Percentiles rank a stretch among this genome's conserved stretches.
Conservation (phyloP, 2,329 filamentous ascomycete genomes). For the Verticillium tricorpus region DNA sequence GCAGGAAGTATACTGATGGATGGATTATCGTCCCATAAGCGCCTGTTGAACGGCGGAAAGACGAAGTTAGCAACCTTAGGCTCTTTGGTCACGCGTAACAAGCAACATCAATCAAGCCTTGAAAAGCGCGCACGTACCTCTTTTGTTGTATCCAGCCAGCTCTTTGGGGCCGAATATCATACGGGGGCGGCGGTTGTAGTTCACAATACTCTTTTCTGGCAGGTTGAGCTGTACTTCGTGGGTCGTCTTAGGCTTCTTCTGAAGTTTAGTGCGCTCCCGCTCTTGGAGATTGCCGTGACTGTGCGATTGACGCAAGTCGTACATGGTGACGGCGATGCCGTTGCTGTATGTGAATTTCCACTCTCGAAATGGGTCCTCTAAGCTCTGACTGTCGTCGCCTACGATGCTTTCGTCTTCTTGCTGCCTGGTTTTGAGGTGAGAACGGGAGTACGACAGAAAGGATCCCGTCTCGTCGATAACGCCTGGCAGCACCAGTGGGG, state of each 20-base stretch:
- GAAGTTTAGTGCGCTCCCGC: background rate
- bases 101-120: background rate
- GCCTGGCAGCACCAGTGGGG: slow-evolving; percentile 1
- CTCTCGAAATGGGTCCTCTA: background rate
- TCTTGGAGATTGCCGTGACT: slow-evolving; percentile 5
- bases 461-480: background rate
- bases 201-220: background rate
- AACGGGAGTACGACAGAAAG: background rate
- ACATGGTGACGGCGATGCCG: slow-evolving; percentile 3
- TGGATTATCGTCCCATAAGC: slow-evolving; percentile 6
- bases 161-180: background rate
- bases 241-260: background rate
- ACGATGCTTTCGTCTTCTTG: background rate
- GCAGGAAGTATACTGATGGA: slow-evolving; percentile 8
- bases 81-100: too few relatives aligned
- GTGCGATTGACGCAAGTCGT: slow-evolving; percentile 4
- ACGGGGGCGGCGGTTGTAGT: background rate
- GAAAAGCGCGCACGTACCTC: background rate
- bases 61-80: background rate
- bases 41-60: background rate
- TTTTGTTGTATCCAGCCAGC: background rate
- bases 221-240: slow-evolving; percentile 5
- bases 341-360: slow-evolving; percentile 7
- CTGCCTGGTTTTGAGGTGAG: background rate
- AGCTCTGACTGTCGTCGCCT: background rate